Evolutionary conservation across 371 early-diverging fungal species (phyloP), one percentile per base, ranked within the genome.

Genomic region (Ecytonucleospora hepatopenaei): DNA sequence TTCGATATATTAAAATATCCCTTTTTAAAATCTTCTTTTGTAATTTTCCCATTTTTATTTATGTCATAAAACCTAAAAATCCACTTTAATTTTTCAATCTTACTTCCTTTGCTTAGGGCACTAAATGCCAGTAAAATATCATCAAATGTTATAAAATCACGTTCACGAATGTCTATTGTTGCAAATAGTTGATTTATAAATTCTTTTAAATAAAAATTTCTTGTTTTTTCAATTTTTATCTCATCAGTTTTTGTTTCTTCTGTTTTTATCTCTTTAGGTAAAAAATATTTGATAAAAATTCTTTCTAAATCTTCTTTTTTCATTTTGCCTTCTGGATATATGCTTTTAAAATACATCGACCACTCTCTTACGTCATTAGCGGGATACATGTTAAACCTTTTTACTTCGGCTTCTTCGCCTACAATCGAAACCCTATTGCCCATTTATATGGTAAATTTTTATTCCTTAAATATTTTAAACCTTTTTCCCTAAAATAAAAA

Each of bases 41-140:
- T 56, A 17, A 77, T 64, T 1, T 73, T 49, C 0, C 77, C 77
- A 40, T 77, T 74, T 23, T 59, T 65, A 55, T 77, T 74, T 24
- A 30, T 58, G 57, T 77, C 77, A 68, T 77, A 77, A 34, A 77
- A 74, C 54, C 77, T 63, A 55, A 71, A 77, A 4, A 77, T 68
- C 77, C 77, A 77, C 46, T 72, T 46, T 3, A 74, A 23, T 48
- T 71, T 77, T 46, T 77, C 77, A 54, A 71, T 67, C 24, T 31
- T 54, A 27, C 63, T 62, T 15, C 77, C 77, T 57, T 74, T 74
- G 1, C 34, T 54, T 34, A 77, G 30, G 46, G 74, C 74, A n/a
- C 67, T 67, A 46, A 71, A 73, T 31, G 74, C 74, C 32, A 77
- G 74, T 34, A 77, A 48, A 16, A 77, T 34, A 46, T 77, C 77